phyloP scores from a whole-genome alignment of 306 rosid species.

The Sesbania bispinosa region DNA sequence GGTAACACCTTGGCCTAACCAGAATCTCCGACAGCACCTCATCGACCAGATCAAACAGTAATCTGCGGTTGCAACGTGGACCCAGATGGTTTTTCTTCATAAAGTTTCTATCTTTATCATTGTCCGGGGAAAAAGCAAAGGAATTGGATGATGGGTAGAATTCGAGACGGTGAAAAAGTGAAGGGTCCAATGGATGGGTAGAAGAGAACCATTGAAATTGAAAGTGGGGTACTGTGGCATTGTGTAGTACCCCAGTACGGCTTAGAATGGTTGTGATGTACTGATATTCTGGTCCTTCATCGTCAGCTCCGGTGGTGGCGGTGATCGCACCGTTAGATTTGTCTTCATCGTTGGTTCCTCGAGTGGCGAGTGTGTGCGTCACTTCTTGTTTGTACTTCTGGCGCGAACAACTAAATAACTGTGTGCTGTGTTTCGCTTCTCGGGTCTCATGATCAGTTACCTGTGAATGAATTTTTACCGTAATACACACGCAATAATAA shows the following conservation, averaged over 20 bases:
- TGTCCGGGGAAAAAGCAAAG: neutral
- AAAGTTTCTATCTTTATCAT: conserved; percentile 13
- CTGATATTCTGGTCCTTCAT: conserved; percentile 40
- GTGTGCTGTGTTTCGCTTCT: conserved; percentile 47
- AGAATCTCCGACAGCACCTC: conserved; percentile 59
- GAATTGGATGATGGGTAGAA: conserved; percentile 8
- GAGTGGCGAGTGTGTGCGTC: conserved; percentile 31
- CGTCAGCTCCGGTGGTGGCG: conserved; percentile 19
- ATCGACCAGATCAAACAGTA: conserved; percentile 60
- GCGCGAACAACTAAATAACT: conserved; percentile 58
- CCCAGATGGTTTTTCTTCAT: conserved; percentile 17
- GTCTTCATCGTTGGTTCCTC: conserved; percentile 30
- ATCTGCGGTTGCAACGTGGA: conserved; percentile 43
- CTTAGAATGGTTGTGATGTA: conserved; percentile 47
- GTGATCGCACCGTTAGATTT: conserved; percentile 30
- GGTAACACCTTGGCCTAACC: conserved; percentile 11
- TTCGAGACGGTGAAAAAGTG: conserved; percentile 57
- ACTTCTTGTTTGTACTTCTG: conserved; percentile 50
- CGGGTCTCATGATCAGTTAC: conserved; percentile 28
- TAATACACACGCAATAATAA: neutral
- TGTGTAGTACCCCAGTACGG: conserved; percentile 49
- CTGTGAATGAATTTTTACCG: conserved; percentile 24
- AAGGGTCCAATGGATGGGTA: conserved; percentile 60
- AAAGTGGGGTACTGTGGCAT: neutral
- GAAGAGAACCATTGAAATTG: conserved; percentile 52